Evolutionary conservation across 805 yeast genomes (phyloP), one percentile per base, ranked within the genome.

Genomic region (Dipodascus geniculatus): DNA sequence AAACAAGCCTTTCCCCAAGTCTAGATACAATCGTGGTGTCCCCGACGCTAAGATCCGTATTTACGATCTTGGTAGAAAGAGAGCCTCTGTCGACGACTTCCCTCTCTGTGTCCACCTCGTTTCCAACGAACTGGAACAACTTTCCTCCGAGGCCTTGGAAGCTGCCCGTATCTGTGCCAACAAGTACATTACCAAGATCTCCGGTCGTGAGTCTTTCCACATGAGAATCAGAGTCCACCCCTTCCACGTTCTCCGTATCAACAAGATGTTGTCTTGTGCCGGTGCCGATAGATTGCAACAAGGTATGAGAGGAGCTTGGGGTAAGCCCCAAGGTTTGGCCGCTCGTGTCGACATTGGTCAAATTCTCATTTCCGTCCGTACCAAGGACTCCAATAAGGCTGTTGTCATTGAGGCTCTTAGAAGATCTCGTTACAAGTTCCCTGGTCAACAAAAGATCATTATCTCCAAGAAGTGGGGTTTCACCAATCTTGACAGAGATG

Each of bases 291-390:
- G 99, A 87, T 85, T 93, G 80, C 99, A 93, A 82, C 98, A 93
- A 82, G 99, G 99, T 90, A 93, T 93, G 99, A 91, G 99, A 88
- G 95, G 95, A 83, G 99, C 99, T 74, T 93, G 98, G 98, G 99
- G 99, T 89, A 93, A 93, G 83, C 99, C 99, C 71, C 96, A 90
- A 71, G 99, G 99, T 83, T 82, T 89, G 72, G 99, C 98, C 70
- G 99, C 99, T 71, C 89, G 99, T 78, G 98, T 93, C 75, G 79
- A 79, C 80, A 93, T 93, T 77, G 99, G 99, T 73, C 99, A 93
- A 82, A 84, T 93, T 75, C 83, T 93, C 74, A 83, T 93, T 80
- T 91, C 98, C 65, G 88, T 88, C 75, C 91, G 99, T 83, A 87
- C 97, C 78, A 91, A 85, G 83, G 99, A 93, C 79, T 77, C 83